These are phyloP conservation scores for Parmelia sp. DNA, from an alignment of 495 filamentous ascomycete species.

Conservation along the genomic window DNA sequence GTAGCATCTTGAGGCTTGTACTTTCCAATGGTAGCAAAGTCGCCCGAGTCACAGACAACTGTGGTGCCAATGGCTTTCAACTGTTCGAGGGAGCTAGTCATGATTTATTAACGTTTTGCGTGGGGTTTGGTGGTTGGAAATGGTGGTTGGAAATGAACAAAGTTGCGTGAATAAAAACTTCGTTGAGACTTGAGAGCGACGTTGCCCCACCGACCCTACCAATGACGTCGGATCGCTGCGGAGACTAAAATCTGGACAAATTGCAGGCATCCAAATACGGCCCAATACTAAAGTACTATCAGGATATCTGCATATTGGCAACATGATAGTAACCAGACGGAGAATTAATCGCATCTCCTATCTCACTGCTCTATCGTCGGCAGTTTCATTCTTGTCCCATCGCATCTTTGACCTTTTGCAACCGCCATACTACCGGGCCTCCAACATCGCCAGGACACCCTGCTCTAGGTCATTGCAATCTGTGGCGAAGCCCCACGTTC, in stretches of 20 bases:
- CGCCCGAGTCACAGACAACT: constrained; percentile 95
- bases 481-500: constrained; percentile 38
- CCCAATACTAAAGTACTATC: no score
- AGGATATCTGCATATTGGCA: no score
- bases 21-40: constrained; percentile 83
- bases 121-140: background rate
- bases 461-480: constrained; percentile 36
- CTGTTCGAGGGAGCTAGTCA: constrained; percentile 88
- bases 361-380: background rate
- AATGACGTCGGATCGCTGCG: background rate
- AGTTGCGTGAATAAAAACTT: background rate
- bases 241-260: no score
- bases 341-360: background rate
- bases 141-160: background rate
- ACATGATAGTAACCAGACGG: background rate
- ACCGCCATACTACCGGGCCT: constrained; percentile 2
- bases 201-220: constrained; percentile 7
- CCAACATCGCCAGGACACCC: constrained; percentile 39
- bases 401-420: background rate
- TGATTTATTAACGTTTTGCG: constrained; percentile 31
- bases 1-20: constrained; percentile 99
- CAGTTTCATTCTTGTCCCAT: background rate
- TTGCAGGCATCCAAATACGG: background rate
- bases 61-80: constrained; percentile 95
- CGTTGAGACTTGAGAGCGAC: background rate